A percentile compares a stretch with the other conserved stretches of the same genome.
phyloP scores from a whole-genome alignment of 1,284 basidiomycete species.

The Rhodotorula sp. region DNA sequence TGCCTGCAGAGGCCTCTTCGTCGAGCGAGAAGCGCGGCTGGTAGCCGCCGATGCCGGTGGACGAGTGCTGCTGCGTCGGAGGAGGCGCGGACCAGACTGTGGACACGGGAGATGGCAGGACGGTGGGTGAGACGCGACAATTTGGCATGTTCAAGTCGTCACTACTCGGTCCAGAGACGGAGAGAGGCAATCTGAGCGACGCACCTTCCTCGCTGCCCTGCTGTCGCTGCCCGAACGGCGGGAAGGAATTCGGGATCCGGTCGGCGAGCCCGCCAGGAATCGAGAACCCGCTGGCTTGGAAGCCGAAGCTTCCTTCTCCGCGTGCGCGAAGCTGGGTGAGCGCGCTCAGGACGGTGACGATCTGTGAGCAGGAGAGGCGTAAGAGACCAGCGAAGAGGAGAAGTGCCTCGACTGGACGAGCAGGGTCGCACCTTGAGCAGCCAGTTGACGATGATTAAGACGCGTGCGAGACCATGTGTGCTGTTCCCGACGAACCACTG shows the following conservation, averaged over 20 bases:
- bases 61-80: constrained; percentile 4
- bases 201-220: neutral
- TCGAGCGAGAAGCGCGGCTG: constrained; percentile 25
- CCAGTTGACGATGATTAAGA: constrained; percentile 35
- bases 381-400: neutral
- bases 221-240: constrained; percentile 18
- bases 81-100: constrained; percentile 31
- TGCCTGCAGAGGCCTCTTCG: constrained; percentile 12
- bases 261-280: constrained; percentile 22
- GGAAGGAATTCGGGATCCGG: constrained; percentile 25
- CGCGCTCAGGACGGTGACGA: constrained; percentile 42
- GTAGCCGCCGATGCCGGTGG: neutral
- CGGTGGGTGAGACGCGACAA: too few relatives aligned
- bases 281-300: constrained; percentile 15
- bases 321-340: constrained; percentile 55
- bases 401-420: neutral
- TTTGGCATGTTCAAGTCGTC: too few relatives aligned
- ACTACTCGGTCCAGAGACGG: too few relatives aligned
- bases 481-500: constrained; percentile 21
- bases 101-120: too few relatives aligned
- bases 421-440: constrained; percentile 31
- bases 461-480: constrained; percentile 2
- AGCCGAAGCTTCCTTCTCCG: neutral
- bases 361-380: constrained; percentile 1
- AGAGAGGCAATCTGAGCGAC: neutral